Percentiles rank a stretch among this genome's conserved stretches.
Evolutionary conservation across 2,329 filamentous ascomycete genomes (phyloP).

Genomic region (Geoglossum cookeanum): DNA sequence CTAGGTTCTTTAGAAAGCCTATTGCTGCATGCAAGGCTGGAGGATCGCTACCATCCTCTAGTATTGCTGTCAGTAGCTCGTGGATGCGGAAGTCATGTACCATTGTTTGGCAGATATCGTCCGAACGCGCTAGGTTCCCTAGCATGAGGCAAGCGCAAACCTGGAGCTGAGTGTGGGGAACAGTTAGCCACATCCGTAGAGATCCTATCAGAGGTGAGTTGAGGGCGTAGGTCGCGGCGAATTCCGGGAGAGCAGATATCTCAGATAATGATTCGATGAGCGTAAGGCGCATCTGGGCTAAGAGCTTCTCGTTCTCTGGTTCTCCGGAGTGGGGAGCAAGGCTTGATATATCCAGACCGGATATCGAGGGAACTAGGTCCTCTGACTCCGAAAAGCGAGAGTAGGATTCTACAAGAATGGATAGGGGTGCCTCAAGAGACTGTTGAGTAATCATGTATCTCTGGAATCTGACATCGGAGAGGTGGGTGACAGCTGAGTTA

Average conservation of each 20-base stretch:
- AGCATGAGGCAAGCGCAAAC: conserved; percentile 28
- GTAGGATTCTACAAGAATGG: conserved; percentile 13
- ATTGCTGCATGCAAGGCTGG: conserved; percentile 25
- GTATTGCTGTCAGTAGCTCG: conserved; percentile 20
- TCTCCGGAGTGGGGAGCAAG: conserved; percentile 13
- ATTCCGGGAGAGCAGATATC: conserved; percentile 20
- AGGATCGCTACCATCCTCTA: conserved; percentile 18
- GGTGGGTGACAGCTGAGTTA: conserved; percentile 17
- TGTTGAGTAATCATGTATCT: conserved; percentile 17
- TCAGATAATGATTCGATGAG: conserved; percentile 24
- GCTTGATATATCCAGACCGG: conserved; percentile 1
- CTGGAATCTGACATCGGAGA: conserved; percentile 22
- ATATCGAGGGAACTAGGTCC: conserved; percentile 5
- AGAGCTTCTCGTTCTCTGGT: conserved; percentile 18
- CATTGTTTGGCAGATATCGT: conserved; percentile 23
- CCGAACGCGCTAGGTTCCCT: conserved; percentile 27
- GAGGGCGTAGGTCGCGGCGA: conserved; percentile 21
- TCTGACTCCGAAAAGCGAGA: neutral
- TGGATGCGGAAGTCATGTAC: conserved; percentile 22
- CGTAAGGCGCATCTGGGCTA: conserved; percentile 20
- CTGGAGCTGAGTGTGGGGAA: conserved; percentile 23
- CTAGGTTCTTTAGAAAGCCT: conserved; percentile 29
- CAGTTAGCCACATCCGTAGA: conserved; percentile 22
- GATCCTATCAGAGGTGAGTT: conserved; percentile 18
- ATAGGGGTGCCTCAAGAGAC: conserved; percentile 18